Percentiles rank a stretch among this genome's conserved stretches.
phyloP scores from a whole-genome alignment of 345 rosid species.

The Rhizophora apiculata region DNA sequence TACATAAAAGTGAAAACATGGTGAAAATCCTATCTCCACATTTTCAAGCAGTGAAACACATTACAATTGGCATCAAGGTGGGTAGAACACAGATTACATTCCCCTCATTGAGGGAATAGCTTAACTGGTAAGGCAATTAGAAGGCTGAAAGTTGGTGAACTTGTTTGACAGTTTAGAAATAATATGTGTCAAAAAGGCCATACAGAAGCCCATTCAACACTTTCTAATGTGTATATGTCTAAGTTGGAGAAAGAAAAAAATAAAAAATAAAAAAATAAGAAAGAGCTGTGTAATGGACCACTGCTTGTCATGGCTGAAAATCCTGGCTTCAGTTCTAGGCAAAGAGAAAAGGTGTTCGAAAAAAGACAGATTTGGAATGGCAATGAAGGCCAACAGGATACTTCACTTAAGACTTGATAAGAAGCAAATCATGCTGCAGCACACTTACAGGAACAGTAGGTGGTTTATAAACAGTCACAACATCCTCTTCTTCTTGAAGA shows the following conservation, averaged over 20 bases:
- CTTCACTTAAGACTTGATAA: not conserved
- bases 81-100: too few species aligned
- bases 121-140: too few species aligned
- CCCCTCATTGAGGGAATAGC: too few species aligned
- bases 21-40: too few species aligned
- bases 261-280: not conserved
- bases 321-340: not conserved
- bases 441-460: constrained; percentile 85
- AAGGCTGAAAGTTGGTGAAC: too few species aligned
- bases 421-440: not conserved
- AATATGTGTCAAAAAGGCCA: not conserved
- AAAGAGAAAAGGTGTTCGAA: not conserved
- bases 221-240: not conserved
- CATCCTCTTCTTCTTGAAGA: constrained; percentile 68
- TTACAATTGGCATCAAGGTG: too few species aligned
- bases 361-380: not conserved
- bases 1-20: too few species aligned
- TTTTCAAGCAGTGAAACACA: too few species aligned
- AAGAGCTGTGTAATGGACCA: not conserved
- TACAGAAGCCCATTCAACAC: not conserved
- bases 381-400: not conserved
- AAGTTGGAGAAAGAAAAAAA: not conserved
- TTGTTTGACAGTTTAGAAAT: too few species aligned
- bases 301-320: not conserved
- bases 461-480: constrained; percentile 79